Base-by-base conservation (phyloP, 352 stramenopile species). In the Phytophthora pisi region DNA sequence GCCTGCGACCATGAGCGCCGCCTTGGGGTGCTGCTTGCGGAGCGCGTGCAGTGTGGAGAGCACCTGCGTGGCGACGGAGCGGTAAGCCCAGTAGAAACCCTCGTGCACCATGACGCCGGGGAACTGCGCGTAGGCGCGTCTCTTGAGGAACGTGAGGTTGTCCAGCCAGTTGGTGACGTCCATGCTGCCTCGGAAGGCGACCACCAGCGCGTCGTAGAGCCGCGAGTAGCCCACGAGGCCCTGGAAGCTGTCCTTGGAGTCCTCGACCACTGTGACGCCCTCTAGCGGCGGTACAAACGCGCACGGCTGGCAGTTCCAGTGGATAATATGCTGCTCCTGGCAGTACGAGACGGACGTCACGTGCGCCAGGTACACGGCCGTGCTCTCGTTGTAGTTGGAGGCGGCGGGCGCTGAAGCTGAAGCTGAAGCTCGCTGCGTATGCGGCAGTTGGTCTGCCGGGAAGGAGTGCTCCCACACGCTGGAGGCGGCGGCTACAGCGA, bases 181-280 rank as follows among this genome's bases (percentile, higher is more conserved):
- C 75, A 93, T 95, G 53, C 83, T 93, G 24, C 88, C 88, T 36
- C 88, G 86, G 51, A 93, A 96, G 13, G 86, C 84, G n/a, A 96
- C 60, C 26, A 95, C 51, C 4, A 96, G 46, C 1, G 82, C 61
- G 56, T 88, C 61, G 24, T 83, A 83, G 1, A 73, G 66, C 16
- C 59, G 34, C 38, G 78, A 91, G 76, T 87, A 96, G 30, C 86
- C 88, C 28, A 94, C 78, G 28, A 96, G 72, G 0, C 88, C 88
- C 53, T 96, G 88, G 64, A 96, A 96, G 50, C 78, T 90, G 51
- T 91, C 77, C 23, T 84, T 89, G 11, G 59, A 58, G 62, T 96
- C 86, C n/a, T 88, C 69, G 38, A 96, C 79, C 15, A 94, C 70
- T 18, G 67, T 66, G 28, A 91, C 72, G 28, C 67, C 74, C 11